Evolutionary conservation across 2,329 filamentous ascomycete species (phyloP).

Genomic region (Thelonectria rubi): DNA sequence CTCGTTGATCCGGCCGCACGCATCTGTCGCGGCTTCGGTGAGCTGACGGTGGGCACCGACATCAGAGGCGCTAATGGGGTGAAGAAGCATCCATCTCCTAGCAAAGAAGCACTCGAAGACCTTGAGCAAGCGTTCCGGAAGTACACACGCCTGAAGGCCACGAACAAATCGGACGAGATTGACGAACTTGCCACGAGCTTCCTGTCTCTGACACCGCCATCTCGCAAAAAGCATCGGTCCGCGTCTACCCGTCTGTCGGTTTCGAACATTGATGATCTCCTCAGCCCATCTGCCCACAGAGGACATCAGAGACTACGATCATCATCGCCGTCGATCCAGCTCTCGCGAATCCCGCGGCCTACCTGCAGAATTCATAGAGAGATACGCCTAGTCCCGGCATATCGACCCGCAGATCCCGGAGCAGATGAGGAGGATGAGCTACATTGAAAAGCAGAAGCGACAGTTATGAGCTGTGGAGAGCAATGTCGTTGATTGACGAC

Average conservation of each 20-base stretch:
- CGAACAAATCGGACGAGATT: constrained; percentile 31
- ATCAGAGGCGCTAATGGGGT: constrained; percentile 28
- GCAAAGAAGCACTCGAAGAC: constrained; percentile 52
- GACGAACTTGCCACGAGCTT: constrained; percentile 45
- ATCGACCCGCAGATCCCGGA: constrained; percentile 36
- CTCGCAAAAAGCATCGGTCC: constrained; percentile 44
- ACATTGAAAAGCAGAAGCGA: constrained; percentile 36
- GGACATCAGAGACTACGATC: constrained; percentile 27
- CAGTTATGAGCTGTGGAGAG: neutral
- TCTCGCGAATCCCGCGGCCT: constrained; percentile 21
- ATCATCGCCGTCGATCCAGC: constrained; percentile 24
- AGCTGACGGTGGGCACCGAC: neutral
- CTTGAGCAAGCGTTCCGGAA: constrained; percentile 49
- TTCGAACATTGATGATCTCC: constrained; percentile 29
- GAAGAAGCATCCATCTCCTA: constrained; percentile 58
- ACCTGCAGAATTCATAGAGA: constrained; percentile 33
- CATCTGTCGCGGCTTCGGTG: constrained; percentile 17
- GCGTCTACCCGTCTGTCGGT: constrained; percentile 28
- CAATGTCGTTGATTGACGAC: neutral
- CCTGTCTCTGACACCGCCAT: constrained; percentile 20
- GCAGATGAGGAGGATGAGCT: constrained; percentile 49
- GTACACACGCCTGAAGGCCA: constrained; percentile 40
- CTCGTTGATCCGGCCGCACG: constrained; percentile 24
- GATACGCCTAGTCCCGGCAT: constrained; percentile 39
- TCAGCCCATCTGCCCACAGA: constrained; percentile 11